Base-by-base conservation (phyloP, 2,329 filamentous ascomycete genomes). In the Diaporthe ampelina region DNA sequence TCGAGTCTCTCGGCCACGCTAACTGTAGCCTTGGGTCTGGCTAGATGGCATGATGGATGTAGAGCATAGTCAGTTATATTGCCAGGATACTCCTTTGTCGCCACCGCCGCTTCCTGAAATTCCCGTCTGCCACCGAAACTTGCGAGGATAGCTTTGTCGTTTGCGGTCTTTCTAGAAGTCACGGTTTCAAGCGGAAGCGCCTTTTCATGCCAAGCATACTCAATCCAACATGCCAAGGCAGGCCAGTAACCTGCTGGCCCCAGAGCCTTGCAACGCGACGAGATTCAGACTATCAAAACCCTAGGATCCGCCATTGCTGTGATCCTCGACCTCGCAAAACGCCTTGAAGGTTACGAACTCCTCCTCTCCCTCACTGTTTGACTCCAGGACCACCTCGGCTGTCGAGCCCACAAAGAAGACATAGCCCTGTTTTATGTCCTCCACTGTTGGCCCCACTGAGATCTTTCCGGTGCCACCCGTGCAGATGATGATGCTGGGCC, bases 401-500 rank as follows among this genome's bases (percentile, higher is more conserved):
- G 94, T 95, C 3, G 97, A 94, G 2, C 97, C 97, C 5, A 98
- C 94, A 80, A 95, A 96, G 83, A 91, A 95, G 40, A 95, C 92
- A 80, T 92, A 92, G 0, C 94, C 94, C 79, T 92, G 89, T 82
- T 91, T 89, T 61, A 95, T 86, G 79, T 94, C 91, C 82, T 96
- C 91, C 8, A 88, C 91, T 82, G 95, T 98, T 1, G 93, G 90
- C 0, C 96, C 96, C 0, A 98, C 95, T 8, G 91, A 92, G 76
- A 99, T 96, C 78, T 88, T 95, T 26, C 97, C 97, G 77, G 89
- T 89, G 17, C 97, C 97, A 57, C 88, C 87, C 0, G 96, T 98
- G 85, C 95, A 98, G 76, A 99, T 97, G 77, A 98, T 84, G 78
- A 99, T 95, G 82, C 95, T 98, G 0, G 97, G 97, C 0, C 97